A percentile compares a stretch with the other conserved stretches of the same genome.
Conservation (phyloP, 2,329 filamentous ascomycete species). For the Colletotrichum somersetense region DNA sequence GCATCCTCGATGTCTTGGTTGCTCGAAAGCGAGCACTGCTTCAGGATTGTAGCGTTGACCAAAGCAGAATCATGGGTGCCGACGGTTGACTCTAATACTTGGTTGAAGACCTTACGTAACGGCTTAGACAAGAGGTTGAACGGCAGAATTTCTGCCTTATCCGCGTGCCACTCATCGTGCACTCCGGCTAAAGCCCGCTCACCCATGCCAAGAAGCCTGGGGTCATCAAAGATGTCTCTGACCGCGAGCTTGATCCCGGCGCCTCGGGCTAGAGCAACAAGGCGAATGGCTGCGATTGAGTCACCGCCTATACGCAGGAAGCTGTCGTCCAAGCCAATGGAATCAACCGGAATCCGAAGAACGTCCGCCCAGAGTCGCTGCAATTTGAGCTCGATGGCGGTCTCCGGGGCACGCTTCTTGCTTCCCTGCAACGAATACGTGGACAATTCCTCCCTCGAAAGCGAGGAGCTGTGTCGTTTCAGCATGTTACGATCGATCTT, state of each 20-base stretch:
- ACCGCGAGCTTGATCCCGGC: slow-evolving; percentile 29
- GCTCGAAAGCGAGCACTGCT: slow-evolving; percentile 17
- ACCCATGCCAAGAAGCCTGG: slow-evolving; percentile 33
- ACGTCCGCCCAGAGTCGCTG: slow-evolving; percentile 51
- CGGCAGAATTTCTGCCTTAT: not conserved
- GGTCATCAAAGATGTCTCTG: slow-evolving; percentile 43
- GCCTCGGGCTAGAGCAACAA: slow-evolving; percentile 26
- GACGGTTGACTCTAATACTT: too few species aligned
- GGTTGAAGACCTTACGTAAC: not conserved
- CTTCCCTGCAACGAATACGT: not conserved
- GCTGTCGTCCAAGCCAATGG: slow-evolving; percentile 20
- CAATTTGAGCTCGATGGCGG: not conserved
- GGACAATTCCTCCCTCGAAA: not conserved
- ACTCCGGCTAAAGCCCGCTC: not conserved
- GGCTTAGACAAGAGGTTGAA: slow-evolving; percentile 2
- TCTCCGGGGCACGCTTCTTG: slow-evolving; percentile 18
- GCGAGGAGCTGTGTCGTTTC: not conserved
- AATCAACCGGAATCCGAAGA: not conserved
- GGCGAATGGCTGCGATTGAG: slow-evolving; percentile 30
- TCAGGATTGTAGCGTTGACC: not conserved
- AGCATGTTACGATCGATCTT: slow-evolving; percentile 43
- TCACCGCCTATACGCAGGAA: slow-evolving; percentile 69
- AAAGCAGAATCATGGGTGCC: too few species aligned
- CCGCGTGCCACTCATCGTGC: not conserved
- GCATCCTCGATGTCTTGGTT: slow-evolving; percentile 48